Base-by-base conservation (phyloP, 2,329 filamentous ascomycete genomes). In the Penicillium occitanis region DNA sequence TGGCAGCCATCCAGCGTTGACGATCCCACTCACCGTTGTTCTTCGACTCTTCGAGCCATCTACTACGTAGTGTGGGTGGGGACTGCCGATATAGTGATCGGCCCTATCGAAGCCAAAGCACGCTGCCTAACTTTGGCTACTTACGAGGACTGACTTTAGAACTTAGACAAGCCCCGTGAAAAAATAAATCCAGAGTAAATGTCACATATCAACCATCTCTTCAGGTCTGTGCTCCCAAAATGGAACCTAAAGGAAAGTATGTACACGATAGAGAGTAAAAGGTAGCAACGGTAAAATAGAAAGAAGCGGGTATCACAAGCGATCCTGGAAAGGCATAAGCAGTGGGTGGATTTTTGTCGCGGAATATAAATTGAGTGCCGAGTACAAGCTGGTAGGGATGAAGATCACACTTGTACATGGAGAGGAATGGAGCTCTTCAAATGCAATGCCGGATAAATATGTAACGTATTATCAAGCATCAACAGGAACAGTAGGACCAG, bases 401-500 rank as follows among this genome's bases (percentile, higher is more conserved):
- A 46, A 46, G 17, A 3, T 25, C 55, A 28, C 28, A 6, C 28
- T 44, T 28, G 30, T 46, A 48, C 28, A 46, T 40, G 30, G 37
- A 40, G 22, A 53, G 57, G 28, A 51, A 25, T 30, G 22, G 37
- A 51, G 33, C 53, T 40, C n/a, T 37, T 40, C 33, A 40, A 50
- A 6, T 37, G 33, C 30, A 37, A 25, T 22, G 19, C 17, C 33
- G n/a, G 8, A 35, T 35, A 33, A 57, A 33, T 53, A 42, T 28
- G 33, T 25, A 30, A 4, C 58, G 14, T 63, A 59, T 30, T 60
- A 4, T 66, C 64, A 66, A 55, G 70, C 74, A 71, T 78, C 76
- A 55, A 78, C 76, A 28, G 75, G 70, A 44, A 78, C 73, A 42
- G 71, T 67, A 51, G 71, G 66, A 30, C 73, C 74, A 35, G 74